phyloP scores from a whole-genome alignment of 257 asterid genomes.

The Voacanga thouarsii region DNA sequence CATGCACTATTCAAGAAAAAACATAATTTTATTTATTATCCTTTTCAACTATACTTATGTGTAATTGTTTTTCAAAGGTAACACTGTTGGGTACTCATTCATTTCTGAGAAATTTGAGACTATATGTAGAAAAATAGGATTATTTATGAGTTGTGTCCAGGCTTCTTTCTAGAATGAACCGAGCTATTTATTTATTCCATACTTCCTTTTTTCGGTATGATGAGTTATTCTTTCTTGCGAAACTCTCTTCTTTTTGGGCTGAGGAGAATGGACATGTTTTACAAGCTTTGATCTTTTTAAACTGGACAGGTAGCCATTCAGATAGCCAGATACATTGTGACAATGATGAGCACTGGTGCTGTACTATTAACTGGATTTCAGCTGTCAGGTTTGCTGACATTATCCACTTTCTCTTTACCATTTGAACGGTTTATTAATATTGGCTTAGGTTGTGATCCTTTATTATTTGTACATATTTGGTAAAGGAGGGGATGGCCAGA shows the following conservation, averaged over 20 bases:
- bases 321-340: conserved; percentile 79
- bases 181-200: neutral
- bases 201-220: neutral
- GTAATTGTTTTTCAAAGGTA: too few relatives aligned
- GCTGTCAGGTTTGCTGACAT: conserved; percentile 68
- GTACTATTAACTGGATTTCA: conserved; percentile 80
- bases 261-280: neutral
- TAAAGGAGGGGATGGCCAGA: conserved; percentile 87
- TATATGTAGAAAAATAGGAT: too few relatives aligned
- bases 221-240: neutral
- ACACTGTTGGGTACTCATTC: too few relatives aligned
- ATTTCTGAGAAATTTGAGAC: too few relatives aligned
- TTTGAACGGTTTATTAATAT: conserved; percentile 7
- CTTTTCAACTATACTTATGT: neutral
- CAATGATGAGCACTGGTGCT: conserved; percentile 90
- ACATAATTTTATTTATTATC: neutral
- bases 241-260: neutral
- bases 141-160: too few relatives aligned
- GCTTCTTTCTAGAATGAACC: too few relatives aligned
- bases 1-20: neutral
- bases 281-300: neutral
- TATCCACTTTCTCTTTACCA: neutral
- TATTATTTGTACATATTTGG: conserved; percentile 2
- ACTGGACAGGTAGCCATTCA: conserved; percentile 63
- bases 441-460: neutral